Percentiles rank a stretch among this genome's conserved stretches.
These are phyloP conservation scores for Paramecium tetraurelia DNA, from an alignment of 73 alveolate genomes.

Conservation along the genomic window DNA sequence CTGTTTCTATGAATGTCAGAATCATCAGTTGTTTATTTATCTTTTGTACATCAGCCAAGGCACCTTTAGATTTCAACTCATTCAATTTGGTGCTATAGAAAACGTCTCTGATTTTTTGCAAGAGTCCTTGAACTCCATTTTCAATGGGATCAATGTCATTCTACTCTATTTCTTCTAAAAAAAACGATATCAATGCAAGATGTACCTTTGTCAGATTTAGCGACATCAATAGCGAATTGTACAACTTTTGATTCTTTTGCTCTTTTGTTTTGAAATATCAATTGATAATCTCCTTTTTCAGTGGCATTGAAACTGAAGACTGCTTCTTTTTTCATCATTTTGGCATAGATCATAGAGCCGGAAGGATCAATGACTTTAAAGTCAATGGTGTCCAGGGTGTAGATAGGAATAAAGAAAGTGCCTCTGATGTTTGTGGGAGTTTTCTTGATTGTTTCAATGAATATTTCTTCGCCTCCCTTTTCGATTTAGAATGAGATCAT, in stretches of 20 bases:
- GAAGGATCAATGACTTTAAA: conserved; percentile 45
- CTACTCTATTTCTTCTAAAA: not conserved
- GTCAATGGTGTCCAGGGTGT: conserved; percentile 9
- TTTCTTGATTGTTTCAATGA: not conserved
- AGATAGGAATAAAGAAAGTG: conserved; percentile 22
- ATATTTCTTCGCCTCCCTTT: conserved; percentile 25
- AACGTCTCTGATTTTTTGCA: not conserved
- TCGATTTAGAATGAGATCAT: conserved; percentile 20
- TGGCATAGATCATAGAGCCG: conserved; percentile 35
- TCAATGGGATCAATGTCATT: conserved; percentile 43
- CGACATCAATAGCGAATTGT: conserved; percentile 35
- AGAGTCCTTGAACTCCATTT: not conserved
- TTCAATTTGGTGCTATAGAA: conserved; percentile 16
- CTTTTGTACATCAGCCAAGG: not conserved
- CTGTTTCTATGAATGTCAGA: conserved; percentile 7
- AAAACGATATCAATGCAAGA: not conserved
- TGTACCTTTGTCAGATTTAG: conserved; percentile 29
- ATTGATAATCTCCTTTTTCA: conserved; percentile 16
- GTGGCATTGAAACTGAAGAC: conserved; percentile 21
- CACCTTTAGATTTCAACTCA: conserved; percentile 28
- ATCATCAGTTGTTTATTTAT: not conserved
- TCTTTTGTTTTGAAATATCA: not conserved
- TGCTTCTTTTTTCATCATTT: conserved; percentile 44
- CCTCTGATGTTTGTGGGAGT: conserved; percentile 18
- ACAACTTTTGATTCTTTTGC: conserved; percentile 40